Base-by-base conservation (phyloP, 352 stramenopile species). In the Pythium brassicae region DNA sequence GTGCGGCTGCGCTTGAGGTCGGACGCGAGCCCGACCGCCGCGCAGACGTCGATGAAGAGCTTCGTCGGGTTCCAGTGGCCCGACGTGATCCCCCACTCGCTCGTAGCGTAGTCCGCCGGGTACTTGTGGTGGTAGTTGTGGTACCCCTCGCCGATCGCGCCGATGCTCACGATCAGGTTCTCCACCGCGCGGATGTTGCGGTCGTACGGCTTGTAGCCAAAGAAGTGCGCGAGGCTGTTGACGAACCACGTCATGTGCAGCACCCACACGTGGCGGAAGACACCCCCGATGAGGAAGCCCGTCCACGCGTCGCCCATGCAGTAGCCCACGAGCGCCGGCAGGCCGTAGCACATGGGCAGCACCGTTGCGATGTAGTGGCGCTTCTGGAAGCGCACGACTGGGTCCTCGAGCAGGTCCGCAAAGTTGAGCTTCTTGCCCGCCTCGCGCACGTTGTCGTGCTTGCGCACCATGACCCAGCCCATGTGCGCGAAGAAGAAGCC, bases 401-500 rank as follows among this genome's bases (percentile, higher is more conserved):
- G 79, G 72, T 99, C 96, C 19, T 80, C 83, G 39, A 96, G 66
- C 34, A 99, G 70, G 64, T 99, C 97, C 17, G 78, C 85, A 63
- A 98, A 98, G 69, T 97, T 94, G 52, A 99, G 78, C 69, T 98
- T 97, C 60, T 89, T 86, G 58, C 83, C 85, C 53, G 73, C 74
- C n/a, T 89, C 85, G 44, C 92, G 43, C 55, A 87, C 89, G 63
- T 95, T 93, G 10, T 86, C 79, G 80, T 99, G 89, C 76, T 99
- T 99, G 76, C 98, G 98, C 23, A 99, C 83, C 71, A 98, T 97
- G 40, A 99, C 78, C 97, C 97, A 99, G 59, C 97, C 97, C 83
- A 99, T 98, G 81, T 99, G 97, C 14, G 97, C 93, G 69, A 98
- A 99, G 80, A 99, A 99, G 74, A 99, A 98, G 32, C 97, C 97